Base-by-base conservation (phyloP, 495 filamentous ascomycete species). In the Tuber umbilicatum region DNA sequence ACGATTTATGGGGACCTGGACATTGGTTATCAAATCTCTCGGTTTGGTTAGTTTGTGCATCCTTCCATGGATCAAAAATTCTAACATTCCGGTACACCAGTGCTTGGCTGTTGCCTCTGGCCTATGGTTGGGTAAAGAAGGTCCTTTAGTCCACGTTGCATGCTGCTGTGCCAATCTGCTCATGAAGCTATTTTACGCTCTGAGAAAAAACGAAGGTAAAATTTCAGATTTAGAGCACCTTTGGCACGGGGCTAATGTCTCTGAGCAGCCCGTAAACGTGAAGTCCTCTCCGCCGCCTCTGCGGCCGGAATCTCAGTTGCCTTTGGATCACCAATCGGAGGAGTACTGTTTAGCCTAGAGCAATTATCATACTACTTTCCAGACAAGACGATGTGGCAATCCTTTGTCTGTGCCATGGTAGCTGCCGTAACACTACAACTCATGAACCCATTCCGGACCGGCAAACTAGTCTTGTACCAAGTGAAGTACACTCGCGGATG, bases 321-420 rank as follows among this genome's bases (percentile, higher is more conserved):
- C 50, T 99, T 99, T 82, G 95, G 96, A 38, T 94, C 96, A 16
- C 95, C 95, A 42, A 97, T 99, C 74, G 95, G 95, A 41, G 93
- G 93, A 35, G 93, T 97, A 27, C 84, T 97, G 7, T 97, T 99
- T 86, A 95, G 92, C 84, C 86, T 99, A 39, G 95, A 99, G 88
- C 94, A 97, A 87, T 85, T 99, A 19, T 97, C 93, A 2, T 99
- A 98, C 85, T 99, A 98, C 83, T 99, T 99, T 77, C 95, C 95
- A 1, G 95, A 99, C 81, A 98, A 97, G 83, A 97, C 95, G 1
- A 99, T 99, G 95, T 99, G 95, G 95, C 94, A 97, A 82, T 97
- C 93, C 82, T 98, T 99, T 84, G 95, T 99, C 27, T 97, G 94
- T 80, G 95, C 95, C 80, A 98, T 98, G 94, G 91, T 97, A 17